A percentile compares a stretch with the other conserved stretches of the same genome.
Evolutionary conservation across 176 grass and related monocot genomes (phyloP).

Genomic region (Leersia perrieri): DNA sequence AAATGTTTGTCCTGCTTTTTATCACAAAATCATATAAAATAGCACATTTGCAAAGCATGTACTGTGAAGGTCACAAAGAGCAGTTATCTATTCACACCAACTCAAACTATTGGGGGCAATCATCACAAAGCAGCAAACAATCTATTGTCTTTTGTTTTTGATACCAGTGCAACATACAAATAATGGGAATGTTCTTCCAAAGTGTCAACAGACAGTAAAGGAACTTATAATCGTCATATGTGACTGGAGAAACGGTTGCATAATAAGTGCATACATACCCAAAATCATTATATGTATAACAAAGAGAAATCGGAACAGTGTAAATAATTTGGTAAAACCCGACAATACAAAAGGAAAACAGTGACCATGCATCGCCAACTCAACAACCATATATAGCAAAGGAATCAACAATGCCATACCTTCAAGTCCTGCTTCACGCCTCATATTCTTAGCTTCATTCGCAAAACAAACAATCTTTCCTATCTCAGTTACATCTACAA

Average conservation of each 20-base stretch:
- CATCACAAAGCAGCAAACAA: neutral
- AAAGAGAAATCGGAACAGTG: neutral
- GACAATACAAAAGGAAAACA: neutral
- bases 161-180: neutral
- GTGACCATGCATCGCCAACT: neutral
- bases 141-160: too few relatives aligned
- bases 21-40: neutral
- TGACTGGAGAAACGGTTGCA: neutral
- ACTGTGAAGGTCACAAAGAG: neutral
- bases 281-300: neutral
- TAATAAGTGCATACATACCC: neutral
- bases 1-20: constrained; percentile 50
- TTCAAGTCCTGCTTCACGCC: constrained; percentile 38
- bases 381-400: neutral
- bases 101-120: neutral
- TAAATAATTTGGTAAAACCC: neutral
- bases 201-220: neutral
- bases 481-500: constrained; percentile 37
- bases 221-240: neutral
- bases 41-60: neutral
- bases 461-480: constrained; percentile 36
- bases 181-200: neutral
- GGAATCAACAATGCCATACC: constrained; percentile 6
- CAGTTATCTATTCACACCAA: neutral
- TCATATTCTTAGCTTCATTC: constrained; percentile 48